These are phyloP conservation scores for Candida railenensis DNA, from an alignment of 805 yeast species.

Conservation along the genomic window DNA sequence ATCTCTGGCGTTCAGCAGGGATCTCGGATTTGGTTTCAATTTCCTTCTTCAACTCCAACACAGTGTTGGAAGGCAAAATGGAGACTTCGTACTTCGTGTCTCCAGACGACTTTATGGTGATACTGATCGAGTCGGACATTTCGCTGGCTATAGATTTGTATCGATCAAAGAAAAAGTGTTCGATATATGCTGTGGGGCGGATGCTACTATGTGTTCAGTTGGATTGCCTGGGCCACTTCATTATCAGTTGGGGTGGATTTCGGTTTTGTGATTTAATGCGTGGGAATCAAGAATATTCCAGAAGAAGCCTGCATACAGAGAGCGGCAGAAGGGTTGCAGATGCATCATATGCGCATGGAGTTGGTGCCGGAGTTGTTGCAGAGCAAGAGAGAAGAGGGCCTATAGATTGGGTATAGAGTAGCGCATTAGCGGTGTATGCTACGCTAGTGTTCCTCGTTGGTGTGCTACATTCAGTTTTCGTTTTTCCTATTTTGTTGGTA, in stretches of 20 bases:
- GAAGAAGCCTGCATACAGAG: not conserved
- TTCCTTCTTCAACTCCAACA: constrained; percentile 65
- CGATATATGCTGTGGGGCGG: not conserved
- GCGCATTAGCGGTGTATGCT: too few species aligned
- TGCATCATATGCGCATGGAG: not conserved
- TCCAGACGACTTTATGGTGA: constrained; percentile 54
- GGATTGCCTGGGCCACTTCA: not conserved
- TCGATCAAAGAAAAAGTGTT: too few species aligned
- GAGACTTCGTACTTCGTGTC: constrained; percentile 75
- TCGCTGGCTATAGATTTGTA: not conserved
- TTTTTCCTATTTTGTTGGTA: too few species aligned
- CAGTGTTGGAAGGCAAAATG: constrained; percentile 53
- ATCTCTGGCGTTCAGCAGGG: constrained; percentile 77
- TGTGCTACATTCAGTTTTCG: too few species aligned
- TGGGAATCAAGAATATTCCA: not conserved
- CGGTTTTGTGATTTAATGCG: not conserved
- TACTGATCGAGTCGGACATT: constrained; percentile 27
- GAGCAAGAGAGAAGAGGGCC: not conserved
- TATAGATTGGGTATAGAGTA: not conserved
- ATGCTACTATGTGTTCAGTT: not conserved
- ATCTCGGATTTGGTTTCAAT: constrained; percentile 62
- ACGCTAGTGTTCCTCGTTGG: too few species aligned
- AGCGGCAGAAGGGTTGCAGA: not conserved
- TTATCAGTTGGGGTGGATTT: too few species aligned
- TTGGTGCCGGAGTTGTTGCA: not conserved